Base-by-base conservation (phyloP, 2,329 filamentous ascomycete species). In the Trichoderma pleuroti region DNA sequence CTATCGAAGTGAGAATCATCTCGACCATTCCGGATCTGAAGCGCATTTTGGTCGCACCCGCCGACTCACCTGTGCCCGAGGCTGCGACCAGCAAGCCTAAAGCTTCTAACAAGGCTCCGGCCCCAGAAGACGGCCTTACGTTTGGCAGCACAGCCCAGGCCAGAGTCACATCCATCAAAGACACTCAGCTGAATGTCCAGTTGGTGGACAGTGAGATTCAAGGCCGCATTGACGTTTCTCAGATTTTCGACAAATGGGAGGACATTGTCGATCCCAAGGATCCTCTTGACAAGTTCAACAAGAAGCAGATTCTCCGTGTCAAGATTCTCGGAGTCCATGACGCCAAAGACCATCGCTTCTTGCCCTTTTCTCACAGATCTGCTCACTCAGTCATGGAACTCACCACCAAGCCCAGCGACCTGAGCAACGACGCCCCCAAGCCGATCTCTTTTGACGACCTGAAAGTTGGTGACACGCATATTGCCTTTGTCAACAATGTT, bases 401-500 rank as follows among this genome's bases (percentile, higher is more conserved):
- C 66, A 96, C 94, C 5, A 88, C 92, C 5, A 98, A 94, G 81
- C 86, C 88, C 39, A 91, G 88, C 70, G 87, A 92, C 71, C 80
- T 90, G 52, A 85, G 90, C 67, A 78, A 78, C 24, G 80, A 81
- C 12, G 73, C 78, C 8, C 75, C 81, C 0, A 76, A 83, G 39
- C 83, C 90, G 1, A 83, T 97, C 59, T 89, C 89, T 9, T 83
- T 98, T 36, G 90, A 93, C 30, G 88, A 92, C 72, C 83, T 99
- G 72, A 85, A 91, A 75, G 83, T 88, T 64, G 94, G 92, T 21
- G 90, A 91, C 21, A 88, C 86, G 2, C 90, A 92, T 80, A 81
- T 97, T 64, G 94, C 92, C 1, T 98, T 95, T 77, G 89, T 99
- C 78, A 99, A 98, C 85, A 98, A 98, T 77, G 86, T 95, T 72